phyloP scores from a whole-genome alignment of 2,329 filamentous ascomycete genomes.

The Didymella pomorum region DNA sequence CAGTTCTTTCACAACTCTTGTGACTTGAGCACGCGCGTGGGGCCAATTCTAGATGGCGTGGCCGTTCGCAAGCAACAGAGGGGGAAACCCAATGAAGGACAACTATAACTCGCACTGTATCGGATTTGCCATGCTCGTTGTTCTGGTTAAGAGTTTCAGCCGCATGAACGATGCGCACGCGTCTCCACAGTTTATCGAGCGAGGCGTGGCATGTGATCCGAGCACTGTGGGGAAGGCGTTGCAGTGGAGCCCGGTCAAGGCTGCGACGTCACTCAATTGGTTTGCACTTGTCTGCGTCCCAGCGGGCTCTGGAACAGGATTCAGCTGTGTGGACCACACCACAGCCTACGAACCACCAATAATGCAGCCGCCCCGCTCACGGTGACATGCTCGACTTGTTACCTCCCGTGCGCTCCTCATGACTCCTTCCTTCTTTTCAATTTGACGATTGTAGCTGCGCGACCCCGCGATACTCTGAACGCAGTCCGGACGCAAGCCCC shows the following conservation, averaged over 20 bases:
- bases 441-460: no score
- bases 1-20: no score
- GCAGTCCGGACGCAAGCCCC: no score
- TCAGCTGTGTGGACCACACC: not conserved
- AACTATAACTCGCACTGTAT: no score
- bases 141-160: not conserved
- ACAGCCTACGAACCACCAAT: not conserved
- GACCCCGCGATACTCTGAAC: not conserved
- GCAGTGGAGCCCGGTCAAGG: not conserved
- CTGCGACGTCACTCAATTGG: slow-evolving; percentile 7
- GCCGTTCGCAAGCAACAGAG: no score
- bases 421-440: not conserved
- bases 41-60: no score
- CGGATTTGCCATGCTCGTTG: no score
- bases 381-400: not conserved
- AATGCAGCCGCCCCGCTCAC: not conserved
- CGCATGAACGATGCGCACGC: not conserved
- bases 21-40: no score
- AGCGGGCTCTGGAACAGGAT: not conserved
- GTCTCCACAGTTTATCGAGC: not conserved
- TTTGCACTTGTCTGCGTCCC: no score
- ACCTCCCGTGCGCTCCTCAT: not conserved
- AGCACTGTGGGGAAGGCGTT: not conserved
- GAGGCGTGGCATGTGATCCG: not conserved
- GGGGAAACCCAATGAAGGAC: no score